Percentiles rank a stretch among this genome's conserved stretches.
Evolutionary conservation across 495 filamentous ascomycete species (phyloP).

Genomic region (Penicillium antarcticum): DNA sequence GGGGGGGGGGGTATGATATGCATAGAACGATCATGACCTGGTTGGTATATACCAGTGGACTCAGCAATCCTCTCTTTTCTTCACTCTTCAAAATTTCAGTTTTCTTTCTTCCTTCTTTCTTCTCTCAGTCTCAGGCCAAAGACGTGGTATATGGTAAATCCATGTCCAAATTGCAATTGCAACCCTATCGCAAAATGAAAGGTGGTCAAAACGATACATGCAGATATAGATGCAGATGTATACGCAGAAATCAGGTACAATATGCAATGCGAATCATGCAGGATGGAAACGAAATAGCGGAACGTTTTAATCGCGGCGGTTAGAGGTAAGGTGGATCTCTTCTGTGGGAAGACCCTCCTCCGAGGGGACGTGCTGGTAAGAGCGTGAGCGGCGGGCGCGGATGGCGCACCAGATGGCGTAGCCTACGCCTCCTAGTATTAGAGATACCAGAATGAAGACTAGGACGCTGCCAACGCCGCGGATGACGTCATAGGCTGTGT

Average conservation of each 20-base stretch:
- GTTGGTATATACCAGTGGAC: conserved; percentile 17
- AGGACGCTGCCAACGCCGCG: conserved; percentile 31
- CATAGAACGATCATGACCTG: conserved; percentile 22
- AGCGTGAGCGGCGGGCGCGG: conserved; percentile 20
- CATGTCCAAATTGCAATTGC: background rate
- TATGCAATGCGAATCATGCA: conserved; percentile 13
- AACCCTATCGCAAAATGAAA: background rate
- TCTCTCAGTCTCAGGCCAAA: background rate
- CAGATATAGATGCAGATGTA: conserved; percentile 5
- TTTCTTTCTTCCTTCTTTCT: background rate
- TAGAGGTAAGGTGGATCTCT: conserved; percentile 19
- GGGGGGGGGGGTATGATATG: conserved; percentile 30
- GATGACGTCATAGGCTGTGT: conserved; percentile 36
- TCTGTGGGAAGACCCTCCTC: conserved; percentile 30
- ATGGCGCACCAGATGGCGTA: conserved; percentile 22
- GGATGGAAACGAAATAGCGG: background rate
- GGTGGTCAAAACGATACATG: background rate
- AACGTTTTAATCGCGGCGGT: conserved; percentile 7
- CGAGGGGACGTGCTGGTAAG: conserved; percentile 33
- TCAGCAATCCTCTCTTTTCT: conserved; percentile 7
- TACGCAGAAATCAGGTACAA: conserved; percentile 10
- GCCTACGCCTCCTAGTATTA: conserved; percentile 26
- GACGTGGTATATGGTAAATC: background rate
- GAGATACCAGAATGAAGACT: conserved; percentile 28
- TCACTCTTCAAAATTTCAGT: too few species aligned